Evolutionary conservation across 2,329 filamentous ascomycete species (phyloP).

Genomic region (Leptographium galeiforme): DNA sequence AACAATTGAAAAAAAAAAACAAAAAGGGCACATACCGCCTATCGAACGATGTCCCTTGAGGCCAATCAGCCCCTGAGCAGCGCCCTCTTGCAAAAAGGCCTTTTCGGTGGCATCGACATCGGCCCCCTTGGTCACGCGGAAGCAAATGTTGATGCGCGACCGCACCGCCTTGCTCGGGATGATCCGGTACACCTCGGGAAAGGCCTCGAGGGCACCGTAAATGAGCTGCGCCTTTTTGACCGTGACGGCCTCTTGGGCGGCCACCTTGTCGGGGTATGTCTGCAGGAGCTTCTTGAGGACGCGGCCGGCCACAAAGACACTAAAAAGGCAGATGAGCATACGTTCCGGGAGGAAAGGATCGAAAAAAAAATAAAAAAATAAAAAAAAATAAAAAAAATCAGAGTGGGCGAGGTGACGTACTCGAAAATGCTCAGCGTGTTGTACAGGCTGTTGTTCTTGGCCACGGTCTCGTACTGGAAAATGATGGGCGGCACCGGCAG

Average conservation of each 20-base stretch:
- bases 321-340: too few species aligned
- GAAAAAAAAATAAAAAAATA: neutral
- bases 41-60: conserved; percentile 83
- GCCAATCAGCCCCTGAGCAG: conserved; percentile 56
- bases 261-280: conserved; percentile 53
- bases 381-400: too few species aligned
- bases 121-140: conserved; percentile 51
- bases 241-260: conserved; percentile 62
- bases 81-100: conserved; percentile 61
- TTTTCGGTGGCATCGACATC: conserved; percentile 57
- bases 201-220: conserved; percentile 63
- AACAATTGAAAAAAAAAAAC: neutral
- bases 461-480: conserved; percentile 69
- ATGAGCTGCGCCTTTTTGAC: conserved; percentile 63
- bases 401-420: too few species aligned
- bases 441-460: conserved; percentile 90
- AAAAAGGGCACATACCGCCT: conserved; percentile 30
- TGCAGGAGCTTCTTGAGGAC: conserved; percentile 66
- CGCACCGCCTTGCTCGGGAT: conserved; percentile 64
- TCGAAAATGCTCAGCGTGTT: conserved; percentile 92
- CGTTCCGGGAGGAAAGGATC: neutral
- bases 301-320: conserved; percentile 80
- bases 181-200: conserved; percentile 59
- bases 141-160: conserved; percentile 93
- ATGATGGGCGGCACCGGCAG: conserved; percentile 70